These are phyloP conservation scores for Ophiostoma tasmaniense DNA, from an alignment of 2,329 filamentous ascomycete species.

Conservation along the genomic window DNA sequence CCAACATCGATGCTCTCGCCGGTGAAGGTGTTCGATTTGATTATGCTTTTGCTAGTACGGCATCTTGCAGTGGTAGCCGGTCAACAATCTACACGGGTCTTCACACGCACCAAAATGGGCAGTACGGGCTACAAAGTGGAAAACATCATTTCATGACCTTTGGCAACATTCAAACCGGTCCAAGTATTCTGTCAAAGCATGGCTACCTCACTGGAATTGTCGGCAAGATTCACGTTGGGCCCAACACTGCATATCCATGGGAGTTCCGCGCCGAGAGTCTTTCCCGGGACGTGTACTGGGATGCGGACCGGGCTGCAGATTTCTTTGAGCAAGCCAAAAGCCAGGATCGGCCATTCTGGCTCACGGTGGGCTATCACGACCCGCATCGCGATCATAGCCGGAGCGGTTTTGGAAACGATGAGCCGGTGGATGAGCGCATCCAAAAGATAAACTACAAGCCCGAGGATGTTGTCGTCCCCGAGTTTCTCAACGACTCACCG, in stretches of 20 bases:
- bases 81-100: constrained; percentile 41
- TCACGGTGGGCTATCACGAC: constrained; percentile 40
- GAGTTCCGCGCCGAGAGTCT: constrained; percentile 32
- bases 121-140: constrained; percentile 35
- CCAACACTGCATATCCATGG: constrained; percentile 34
- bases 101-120: constrained; percentile 40
- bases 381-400: constrained; percentile 37
- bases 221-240: constrained; percentile 42
- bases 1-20: constrained; percentile 35
- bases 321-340: constrained; percentile 32
- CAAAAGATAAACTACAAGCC: constrained; percentile 22
- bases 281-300: constrained; percentile 35
- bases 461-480: constrained; percentile 33
- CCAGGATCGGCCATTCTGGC: constrained; percentile 31
- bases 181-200: constrained; percentile 30
- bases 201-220: constrained; percentile 40
- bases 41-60: constrained; percentile 37
- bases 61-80: constrained; percentile 40
- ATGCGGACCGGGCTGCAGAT: constrained; percentile 30
- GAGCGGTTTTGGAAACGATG: constrained; percentile 36
- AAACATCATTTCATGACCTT: constrained; percentile 37
- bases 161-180: constrained; percentile 35
- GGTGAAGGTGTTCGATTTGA: constrained; percentile 30
- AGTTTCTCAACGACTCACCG: constrained; percentile 33
- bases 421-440: constrained; percentile 24